phyloP scores from a whole-genome alignment of 1,284 basidiomycete species.

The Peniophora sp. region DNA sequence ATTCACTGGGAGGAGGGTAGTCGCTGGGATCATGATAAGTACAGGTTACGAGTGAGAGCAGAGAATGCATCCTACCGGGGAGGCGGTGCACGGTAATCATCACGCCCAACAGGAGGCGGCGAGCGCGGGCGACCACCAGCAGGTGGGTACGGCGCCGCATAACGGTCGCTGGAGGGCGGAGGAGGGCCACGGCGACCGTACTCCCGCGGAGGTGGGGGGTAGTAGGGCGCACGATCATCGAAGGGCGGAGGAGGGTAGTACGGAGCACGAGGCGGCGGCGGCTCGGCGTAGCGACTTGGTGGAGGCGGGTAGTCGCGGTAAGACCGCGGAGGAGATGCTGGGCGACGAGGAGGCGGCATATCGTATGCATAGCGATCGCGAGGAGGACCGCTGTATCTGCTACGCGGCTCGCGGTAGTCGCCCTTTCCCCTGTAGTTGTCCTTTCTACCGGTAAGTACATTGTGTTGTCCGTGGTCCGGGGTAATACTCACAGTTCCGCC shows the following conservation, averaged over 20 bases:
- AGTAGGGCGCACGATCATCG: conserved; percentile 26
- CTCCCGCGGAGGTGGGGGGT: conserved; percentile 36
- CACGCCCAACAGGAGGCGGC: conserved; percentile 36
- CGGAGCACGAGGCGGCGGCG: conserved; percentile 19
- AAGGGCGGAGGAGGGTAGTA: conserved; percentile 23
- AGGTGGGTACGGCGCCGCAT: conserved; percentile 17
- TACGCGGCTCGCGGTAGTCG: conserved; percentile 45
- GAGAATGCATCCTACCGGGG: conserved; percentile 30
- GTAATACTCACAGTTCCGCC: conserved; percentile 5
- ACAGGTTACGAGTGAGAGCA: conserved; percentile 2
- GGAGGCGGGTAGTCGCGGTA: conserved; percentile 52
- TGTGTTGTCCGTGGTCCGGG: conserved; percentile 8
- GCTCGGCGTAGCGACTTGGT: conserved; percentile 54
- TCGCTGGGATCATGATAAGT: conserved; percentile 32
- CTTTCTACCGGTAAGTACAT: conserved; percentile 23
- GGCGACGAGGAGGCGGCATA: conserved; percentile 47
- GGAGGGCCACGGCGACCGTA: conserved; percentile 49
- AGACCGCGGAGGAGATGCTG: conserved; percentile 54
- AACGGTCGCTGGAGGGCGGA: conserved; percentile 26
- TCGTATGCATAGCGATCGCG: conserved; percentile 45
- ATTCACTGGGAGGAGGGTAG: conserved; percentile 30
- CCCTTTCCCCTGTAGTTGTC: conserved; percentile 37
- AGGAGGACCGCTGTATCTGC: conserved; percentile 36
- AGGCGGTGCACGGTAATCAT: conserved; percentile 39
- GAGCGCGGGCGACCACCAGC: conserved; percentile 31